Conservation (phyloP, 306 rosid species). For the Sechiopsis laciniata region DNA sequence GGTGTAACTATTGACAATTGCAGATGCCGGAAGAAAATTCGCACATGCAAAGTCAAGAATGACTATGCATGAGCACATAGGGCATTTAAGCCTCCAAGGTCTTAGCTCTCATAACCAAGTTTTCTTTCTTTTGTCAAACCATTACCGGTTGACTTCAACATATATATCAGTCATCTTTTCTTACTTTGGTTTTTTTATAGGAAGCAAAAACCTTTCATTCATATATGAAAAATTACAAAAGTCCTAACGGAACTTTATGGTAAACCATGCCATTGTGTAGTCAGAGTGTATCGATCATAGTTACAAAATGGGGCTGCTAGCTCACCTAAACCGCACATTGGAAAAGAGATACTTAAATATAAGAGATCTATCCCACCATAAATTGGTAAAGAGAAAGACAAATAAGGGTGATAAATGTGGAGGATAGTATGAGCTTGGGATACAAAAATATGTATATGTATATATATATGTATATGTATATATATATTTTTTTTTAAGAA, state of each 20-base stretch:
- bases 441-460: too few species aligned
- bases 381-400: not conserved
- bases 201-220: too few species aligned
- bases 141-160: not conserved
- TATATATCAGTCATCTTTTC: not conserved
- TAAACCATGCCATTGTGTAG: too few species aligned
- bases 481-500: too few species aligned
- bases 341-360: not conserved
- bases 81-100: not conserved
- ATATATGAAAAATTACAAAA: too few species aligned
- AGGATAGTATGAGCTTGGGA: not conserved
- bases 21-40: slow-evolving; percentile 7
- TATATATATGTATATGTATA: too few species aligned
- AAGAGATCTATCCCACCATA: not conserved
- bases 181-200: not conserved
- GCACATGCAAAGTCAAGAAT: slow-evolving; percentile 9
- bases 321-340: not conserved
- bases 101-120: not conserved
- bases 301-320: too few species aligned
- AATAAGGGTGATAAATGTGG: not conserved
- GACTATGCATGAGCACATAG: not conserved
- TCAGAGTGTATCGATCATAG: too few species aligned
- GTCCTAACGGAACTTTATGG: too few species aligned
- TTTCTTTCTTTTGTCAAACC: not conserved
- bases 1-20: not conserved